Base-by-base conservation (phyloP, 495 filamentous ascomycete species). In the Penicillium cinerascens region DNA sequence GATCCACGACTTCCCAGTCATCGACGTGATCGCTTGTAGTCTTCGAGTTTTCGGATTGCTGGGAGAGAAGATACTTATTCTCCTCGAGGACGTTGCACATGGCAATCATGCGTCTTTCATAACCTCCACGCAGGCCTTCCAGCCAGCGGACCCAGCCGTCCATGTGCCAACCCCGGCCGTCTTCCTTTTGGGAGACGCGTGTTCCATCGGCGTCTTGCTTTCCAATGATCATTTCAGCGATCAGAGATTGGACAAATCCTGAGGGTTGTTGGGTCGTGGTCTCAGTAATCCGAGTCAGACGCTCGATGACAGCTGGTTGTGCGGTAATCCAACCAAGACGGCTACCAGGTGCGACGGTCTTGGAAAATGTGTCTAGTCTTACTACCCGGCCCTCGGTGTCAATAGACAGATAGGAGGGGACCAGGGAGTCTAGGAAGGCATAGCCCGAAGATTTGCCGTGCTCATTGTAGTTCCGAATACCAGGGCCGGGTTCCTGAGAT, bases 71-170 rank as follows among this genome's bases (percentile, higher is more conserved):
- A 51, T 78, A 78, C 22, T 83, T 77, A 46, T 83, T 82, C 11
- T 81, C 78, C 49, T 91, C 84, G 20, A 96, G 76, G 49, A 81
- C 72, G 5, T 55, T 63, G 70, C 83, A 87, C 89, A 95, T 95
- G 42, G 66, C 64, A 48, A 79, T 75, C 88, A 95, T 93, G 39
- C 91, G 84, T 39, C 81, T 73, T 66, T 95, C 88, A 73, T 97
- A 97, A 41, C 81, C 74, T 21, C 82, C 86, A 25, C 91, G 81
- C 2, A 97, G 73, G 1, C 89, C 89, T 38, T 84, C 86, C 21
- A 96, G 81, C 92, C 92, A 97, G 48, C 84, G 80, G 2, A 96
- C 83, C 88, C 88, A 96, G 52, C 92, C 92, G 53, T 85, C 81
- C 66, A 86, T 84, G 58, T 88, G 78, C 92, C 92, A 96, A 35